Conservation (phyloP, 2,329 filamentous ascomycete species). For the Periconia digitata region DNA sequence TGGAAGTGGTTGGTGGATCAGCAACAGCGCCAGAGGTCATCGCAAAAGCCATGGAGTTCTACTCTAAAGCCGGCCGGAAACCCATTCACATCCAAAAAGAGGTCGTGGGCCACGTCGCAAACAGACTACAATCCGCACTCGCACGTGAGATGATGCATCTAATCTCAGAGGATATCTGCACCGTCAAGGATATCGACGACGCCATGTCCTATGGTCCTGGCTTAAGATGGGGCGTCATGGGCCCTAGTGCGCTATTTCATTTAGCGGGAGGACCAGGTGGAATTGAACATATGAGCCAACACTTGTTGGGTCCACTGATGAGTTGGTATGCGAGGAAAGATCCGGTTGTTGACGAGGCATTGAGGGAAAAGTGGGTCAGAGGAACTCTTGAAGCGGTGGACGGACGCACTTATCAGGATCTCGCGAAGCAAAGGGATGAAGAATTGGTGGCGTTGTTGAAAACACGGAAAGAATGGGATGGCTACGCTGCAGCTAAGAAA, state of each 20-base stretch:
- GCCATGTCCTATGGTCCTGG: slow-evolving; percentile 19
- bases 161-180: slow-evolving; percentile 14
- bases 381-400: slow-evolving; percentile 13
- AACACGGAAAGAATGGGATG: slow-evolving; percentile 15
- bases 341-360: slow-evolving; percentile 14
- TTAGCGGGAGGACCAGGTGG: slow-evolving; percentile 18
- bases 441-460: slow-evolving; percentile 17
- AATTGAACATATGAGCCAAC: slow-evolving; percentile 18
- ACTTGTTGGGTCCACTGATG: slow-evolving; percentile 17
- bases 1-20: slow-evolving; percentile 48
- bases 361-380: slow-evolving; percentile 20
- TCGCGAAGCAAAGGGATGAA: slow-evolving; percentile 15
- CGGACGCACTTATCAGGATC: slow-evolving; percentile 11
- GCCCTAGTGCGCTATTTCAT: slow-evolving; percentile 15
- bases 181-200: slow-evolving; percentile 17
- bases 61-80: slow-evolving; percentile 44
- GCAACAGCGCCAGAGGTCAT: slow-evolving; percentile 29
- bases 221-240: slow-evolving; percentile 21
- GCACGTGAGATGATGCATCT: slow-evolving; percentile 17
- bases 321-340: slow-evolving; percentile 18
- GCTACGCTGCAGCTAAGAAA: slow-evolving; percentile 8
- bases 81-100: slow-evolving; percentile 47
- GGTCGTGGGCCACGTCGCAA: slow-evolving; percentile 48
- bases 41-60: slow-evolving; percentile 41
- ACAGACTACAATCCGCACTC: slow-evolving; percentile 45